phyloP scores from a whole-genome alignment of 2,329 filamentous ascomycete genomes.

The Beauveria scarabaeidicola region DNA sequence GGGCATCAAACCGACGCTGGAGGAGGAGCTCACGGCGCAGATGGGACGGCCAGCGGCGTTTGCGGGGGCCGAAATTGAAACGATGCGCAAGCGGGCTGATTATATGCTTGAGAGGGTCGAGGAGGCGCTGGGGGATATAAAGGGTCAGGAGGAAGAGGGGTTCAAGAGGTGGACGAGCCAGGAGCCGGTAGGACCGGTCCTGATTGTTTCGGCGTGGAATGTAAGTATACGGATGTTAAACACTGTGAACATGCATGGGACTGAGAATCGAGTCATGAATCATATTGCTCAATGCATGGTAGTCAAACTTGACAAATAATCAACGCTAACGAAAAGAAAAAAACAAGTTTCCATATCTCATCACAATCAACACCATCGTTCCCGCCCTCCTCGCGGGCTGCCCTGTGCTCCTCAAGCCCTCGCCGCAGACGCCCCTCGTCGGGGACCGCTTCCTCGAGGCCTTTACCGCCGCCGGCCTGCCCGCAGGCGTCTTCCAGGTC shows the following conservation, averaged over 20 bases:
- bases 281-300: too few relatives aligned
- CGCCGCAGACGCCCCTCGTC: constrained; percentile 87
- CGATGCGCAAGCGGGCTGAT: constrained; percentile 75
- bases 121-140: constrained; percentile 68
- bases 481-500: constrained; percentile 76
- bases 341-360: constrained; percentile 80
- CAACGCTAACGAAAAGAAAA: constrained; percentile 9
- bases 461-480: constrained; percentile 74
- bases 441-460: constrained; percentile 72
- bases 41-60: constrained; percentile 93
- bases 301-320: not conserved
- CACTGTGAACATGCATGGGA: not conserved
- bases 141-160: constrained; percentile 74
- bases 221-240: constrained; percentile 41
- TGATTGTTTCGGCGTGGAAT: constrained; percentile 95
- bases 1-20: constrained; percentile 68
- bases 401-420: constrained; percentile 87
- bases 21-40: constrained; percentile 78
- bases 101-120: constrained; percentile 79
- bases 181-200: constrained; percentile 75
- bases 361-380: constrained; percentile 84
- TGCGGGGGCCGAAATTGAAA: constrained; percentile 72
- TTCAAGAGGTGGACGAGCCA: constrained; percentile 88
- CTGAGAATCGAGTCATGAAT: too few relatives aligned
- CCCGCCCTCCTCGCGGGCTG: constrained; percentile 88